A percentile compares a stretch with the other conserved stretches of the same genome.
Conservation (phyloP, 176 grass and related monocot species). For the Avena insularis region DNA sequence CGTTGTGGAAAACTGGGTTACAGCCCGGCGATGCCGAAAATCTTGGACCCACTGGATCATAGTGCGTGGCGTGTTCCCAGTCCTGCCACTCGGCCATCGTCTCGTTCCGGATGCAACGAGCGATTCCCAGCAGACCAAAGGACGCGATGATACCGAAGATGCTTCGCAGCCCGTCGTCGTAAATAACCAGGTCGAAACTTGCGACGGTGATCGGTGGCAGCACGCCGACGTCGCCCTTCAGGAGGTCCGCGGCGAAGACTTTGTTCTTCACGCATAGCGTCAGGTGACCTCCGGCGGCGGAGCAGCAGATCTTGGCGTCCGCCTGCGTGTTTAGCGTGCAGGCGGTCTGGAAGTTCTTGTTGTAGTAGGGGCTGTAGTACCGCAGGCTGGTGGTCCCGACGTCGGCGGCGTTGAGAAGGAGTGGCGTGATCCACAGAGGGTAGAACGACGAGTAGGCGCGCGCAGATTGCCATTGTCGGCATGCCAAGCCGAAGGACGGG, state of each 20-base stretch:
- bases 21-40: not conserved
- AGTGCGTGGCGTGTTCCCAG: not conserved
- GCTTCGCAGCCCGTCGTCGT: not conserved
- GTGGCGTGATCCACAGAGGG: constrained; percentile 15
- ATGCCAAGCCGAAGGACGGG: too few relatives aligned
- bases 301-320: constrained; percentile 22
- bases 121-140: not conserved
- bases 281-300: not conserved
- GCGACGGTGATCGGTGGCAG: not conserved
- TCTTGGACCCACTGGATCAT: not conserved
- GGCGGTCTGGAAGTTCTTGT: constrained; percentile 38
- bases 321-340: not conserved
- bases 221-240: not conserved
- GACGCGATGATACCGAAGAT: not conserved
- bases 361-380: constrained; percentile 14
- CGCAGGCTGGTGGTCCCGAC: not conserved
- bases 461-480: too few relatives aligned
- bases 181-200: not conserved
- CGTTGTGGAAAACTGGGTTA: constrained; percentile 1
- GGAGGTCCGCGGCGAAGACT: not conserved
- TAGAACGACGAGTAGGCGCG: not conserved
- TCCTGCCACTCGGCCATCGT: not conserved
- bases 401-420: constrained; percentile 12
- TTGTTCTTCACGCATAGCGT: not conserved
- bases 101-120: not conserved